Conservation (phyloP, 192 early-diverging fungal genomes). For the Funneliformis geosporum region DNA sequence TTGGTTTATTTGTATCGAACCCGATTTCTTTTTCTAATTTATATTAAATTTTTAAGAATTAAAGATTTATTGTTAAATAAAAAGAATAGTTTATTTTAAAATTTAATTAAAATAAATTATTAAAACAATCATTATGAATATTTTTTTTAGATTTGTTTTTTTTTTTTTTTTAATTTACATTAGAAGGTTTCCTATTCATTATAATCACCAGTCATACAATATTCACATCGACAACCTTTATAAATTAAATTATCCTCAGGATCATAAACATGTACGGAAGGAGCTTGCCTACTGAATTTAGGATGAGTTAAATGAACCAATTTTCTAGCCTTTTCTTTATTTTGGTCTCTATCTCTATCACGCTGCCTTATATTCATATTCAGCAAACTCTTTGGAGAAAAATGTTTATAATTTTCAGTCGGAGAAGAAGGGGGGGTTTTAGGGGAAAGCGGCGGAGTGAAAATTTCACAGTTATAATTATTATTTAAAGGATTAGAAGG, state of each 20-base stretch:
- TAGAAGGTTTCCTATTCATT: not conserved
- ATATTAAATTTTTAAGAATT: no score
- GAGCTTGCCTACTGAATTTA: slow-evolving; percentile 6
- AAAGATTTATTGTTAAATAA: no score
- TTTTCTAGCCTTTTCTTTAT: not conserved
- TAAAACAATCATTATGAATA: no score
- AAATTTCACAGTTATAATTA: not conserved
- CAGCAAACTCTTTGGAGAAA: slow-evolving; percentile 6
- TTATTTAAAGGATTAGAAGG: no score
- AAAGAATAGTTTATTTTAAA: no score
- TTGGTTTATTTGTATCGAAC: no score
- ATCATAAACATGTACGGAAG: slow-evolving; percentile 18
- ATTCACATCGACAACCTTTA: slow-evolving; percentile 26
- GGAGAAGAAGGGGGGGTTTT: not conserved
- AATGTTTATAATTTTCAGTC: not conserved
- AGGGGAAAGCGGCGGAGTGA: not conserved
- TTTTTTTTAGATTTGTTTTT: no score
- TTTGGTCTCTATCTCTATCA: not conserved
- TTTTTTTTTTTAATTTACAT: not conserved
- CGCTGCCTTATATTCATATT: slow-evolving; percentile 23
- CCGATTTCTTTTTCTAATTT: no score
- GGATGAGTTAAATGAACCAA: slow-evolving; percentile 9
- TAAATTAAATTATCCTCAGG: slow-evolving; percentile 22
- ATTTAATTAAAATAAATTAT: no score
- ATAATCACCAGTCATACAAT: slow-evolving; percentile 20